Base-by-base conservation (phyloP, 1,284 basidiomycete species). In the Acaromyces ingoldii region DNA sequence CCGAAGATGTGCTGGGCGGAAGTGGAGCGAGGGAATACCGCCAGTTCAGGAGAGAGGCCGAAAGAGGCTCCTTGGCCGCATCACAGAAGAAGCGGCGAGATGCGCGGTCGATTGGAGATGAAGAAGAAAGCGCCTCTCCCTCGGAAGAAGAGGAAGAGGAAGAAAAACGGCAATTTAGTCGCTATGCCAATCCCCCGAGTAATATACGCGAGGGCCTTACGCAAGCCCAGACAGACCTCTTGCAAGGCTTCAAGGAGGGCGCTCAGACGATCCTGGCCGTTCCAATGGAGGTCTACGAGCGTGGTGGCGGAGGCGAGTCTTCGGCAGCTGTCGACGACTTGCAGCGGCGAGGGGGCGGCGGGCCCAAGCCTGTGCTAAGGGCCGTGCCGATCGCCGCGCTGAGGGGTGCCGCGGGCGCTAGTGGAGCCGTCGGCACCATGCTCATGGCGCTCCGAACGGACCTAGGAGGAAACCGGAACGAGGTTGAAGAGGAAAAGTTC, bases 191-290 rank as follows among this genome's bases (percentile, higher is more conserved):
- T 61, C 92, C 96, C 72, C 93, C 95, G 0, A 78, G 78, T 22
- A 85, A 88, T 67, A 81, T 95, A 43, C 83, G 80, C 62, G 88
- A 95, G 67, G 93, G 93, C 11, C 80, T 98, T n/a, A 83, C 88
- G 58, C 85, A 85, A 1, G 93, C 92, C 15, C 95, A 96, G 76
- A 82, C 80, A 68, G 91, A 88, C 64, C 76, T 98, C 63, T 54
- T 49, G 5, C 51, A 54, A n/a, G 65, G 65, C 4, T 76, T 97
- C 52, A 88, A 86, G 61, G 88, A 87, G 28, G 93, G 93, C 3
- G 95, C 93, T 11, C 93, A 98, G 78, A 98, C 95, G 0, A 98
- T 98, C 60, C 81, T 98, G 26, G 93, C 95, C 0, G 90, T 98
- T 1, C 93, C 93, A 0, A 97, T 98, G 91, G 95, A 98, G 76